Evolutionary conservation across 23 red algal genomes (phyloP), one percentile per base, ranked within the genome.

Genomic region (Pyropia haitanensis): DNA sequence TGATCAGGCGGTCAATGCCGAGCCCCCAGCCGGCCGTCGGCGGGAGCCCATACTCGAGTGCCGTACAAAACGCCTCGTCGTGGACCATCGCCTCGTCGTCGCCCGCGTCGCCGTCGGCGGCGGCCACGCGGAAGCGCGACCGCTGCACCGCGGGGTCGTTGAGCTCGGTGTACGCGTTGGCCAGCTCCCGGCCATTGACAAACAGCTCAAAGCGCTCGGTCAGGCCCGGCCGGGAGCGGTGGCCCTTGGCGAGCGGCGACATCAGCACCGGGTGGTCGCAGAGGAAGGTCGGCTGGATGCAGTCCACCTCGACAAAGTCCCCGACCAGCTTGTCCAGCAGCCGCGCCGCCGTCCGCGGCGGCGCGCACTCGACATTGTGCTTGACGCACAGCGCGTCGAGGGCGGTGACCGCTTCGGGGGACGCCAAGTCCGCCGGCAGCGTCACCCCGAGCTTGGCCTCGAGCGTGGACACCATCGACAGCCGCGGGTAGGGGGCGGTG

Each of bases 201-300:
- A 96, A 96, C 20, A 96, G 83, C 51, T 96, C 92, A 57, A 96
- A 89, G 18, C 92, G 79, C 61, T 96, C 92, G 3, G 92, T 96
- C 67, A 96, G 66, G 12, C 78, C 84, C 2, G 72, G 78, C 0
- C 72, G 28, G 20, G 59, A 46, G 32, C 92, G 92, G 74, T 96
- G 92, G 67, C 75, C 68, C 57, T 96, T 96, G 34, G 92, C 92
- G 4, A 96, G 73, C 28, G 92, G 92, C 16, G 76, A 84, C 92
- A 89, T 90, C 9, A 96, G 72, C 48, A 81, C 78, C 22, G 92
- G 92, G 56, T 96, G 92, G 67, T 96, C 92, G 63, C 92, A 96
- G 55, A 96, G 65, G 58, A 96, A 96, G 18, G 92, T 90, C 27
- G 92, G 92, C 19, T 88, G 64, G 31, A 90, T 63, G 67, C 92